phyloP scores from a whole-genome alignment of 768 basidiomycete genomes.

The Lactarius vividus region DNA sequence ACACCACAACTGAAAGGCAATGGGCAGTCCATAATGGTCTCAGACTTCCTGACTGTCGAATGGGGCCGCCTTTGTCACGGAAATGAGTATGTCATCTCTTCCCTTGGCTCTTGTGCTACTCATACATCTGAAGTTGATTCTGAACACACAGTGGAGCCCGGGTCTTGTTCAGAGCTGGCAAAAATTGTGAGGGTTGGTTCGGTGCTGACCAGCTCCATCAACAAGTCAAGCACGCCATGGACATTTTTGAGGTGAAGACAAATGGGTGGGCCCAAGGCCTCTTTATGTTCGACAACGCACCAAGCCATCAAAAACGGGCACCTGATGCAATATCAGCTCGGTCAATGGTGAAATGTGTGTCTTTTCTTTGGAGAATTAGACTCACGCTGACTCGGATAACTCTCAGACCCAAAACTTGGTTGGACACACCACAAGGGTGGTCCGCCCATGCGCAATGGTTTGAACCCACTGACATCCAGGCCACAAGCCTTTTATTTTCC shows the following conservation, averaged over 20 bases:
- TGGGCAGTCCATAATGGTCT: too few species aligned
- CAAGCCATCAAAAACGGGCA: conserved; percentile 32
- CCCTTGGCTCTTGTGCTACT: too few species aligned
- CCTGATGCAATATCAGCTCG: conserved; percentile 12
- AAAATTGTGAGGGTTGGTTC: conserved; percentile 37
- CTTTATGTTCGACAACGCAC: conserved; percentile 35
- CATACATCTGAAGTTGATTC: too few species aligned
- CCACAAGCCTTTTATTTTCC: too few species aligned
- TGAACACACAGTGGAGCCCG: conserved; percentile 23
- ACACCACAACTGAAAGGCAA: too few species aligned
- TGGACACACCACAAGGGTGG: too few species aligned
- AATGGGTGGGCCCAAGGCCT: conserved; percentile 30
- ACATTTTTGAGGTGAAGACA: conserved; percentile 36
- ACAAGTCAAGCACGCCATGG: conserved; percentile 29
- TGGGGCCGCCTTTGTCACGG: conserved; percentile 32
- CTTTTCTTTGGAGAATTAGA: too few species aligned
- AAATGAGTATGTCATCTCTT: conserved; percentile 24
- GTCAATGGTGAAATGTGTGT: too few species aligned
- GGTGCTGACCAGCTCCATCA: conserved; percentile 28
- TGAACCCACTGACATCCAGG: too few species aligned
- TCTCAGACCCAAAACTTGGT: too few species aligned
- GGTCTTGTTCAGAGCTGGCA: conserved; percentile 34
- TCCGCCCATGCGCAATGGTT: too few species aligned
- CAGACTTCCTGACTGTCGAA: conserved; percentile 29
- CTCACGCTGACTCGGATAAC: too few species aligned